Conservation (phyloP, 345 rosid genomes). For the Camelina laxa region DNA sequence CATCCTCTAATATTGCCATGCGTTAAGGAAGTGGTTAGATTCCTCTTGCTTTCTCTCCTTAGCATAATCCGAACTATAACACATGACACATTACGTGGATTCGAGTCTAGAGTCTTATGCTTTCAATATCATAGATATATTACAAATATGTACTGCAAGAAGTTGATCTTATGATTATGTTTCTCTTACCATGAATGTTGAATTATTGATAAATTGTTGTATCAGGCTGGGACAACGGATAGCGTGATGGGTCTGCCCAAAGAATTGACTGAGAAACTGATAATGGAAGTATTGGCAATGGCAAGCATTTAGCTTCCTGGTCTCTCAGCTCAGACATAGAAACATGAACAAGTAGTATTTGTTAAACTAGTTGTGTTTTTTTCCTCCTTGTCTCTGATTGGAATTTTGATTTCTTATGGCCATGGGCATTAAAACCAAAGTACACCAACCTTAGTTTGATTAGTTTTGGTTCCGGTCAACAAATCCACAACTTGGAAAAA, state of each 20-base stretch:
- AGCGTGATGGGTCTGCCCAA: constrained; percentile 95
- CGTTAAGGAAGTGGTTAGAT: constrained; percentile 79
- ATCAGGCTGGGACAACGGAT: constrained; percentile 88
- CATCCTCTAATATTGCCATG: constrained; percentile 74
- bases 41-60: not conserved
- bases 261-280: constrained; percentile 66
- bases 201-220: not conserved
- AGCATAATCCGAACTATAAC: not conserved
- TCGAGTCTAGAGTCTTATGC: not conserved
- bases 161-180: not conserved
- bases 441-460: too few relatives aligned
- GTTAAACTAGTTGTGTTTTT: too few relatives aligned
- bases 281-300: constrained; percentile 59
- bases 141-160: not conserved
- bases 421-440: too few relatives aligned
- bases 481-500: too few relatives aligned
- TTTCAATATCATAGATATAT: too few relatives aligned
- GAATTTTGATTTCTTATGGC: too few relatives aligned
- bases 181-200: not conserved
- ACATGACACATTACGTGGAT: not conserved
- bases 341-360: too few relatives aligned
- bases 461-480: too few relatives aligned
- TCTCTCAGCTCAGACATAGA: not conserved
- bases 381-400: too few relatives aligned
- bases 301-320: constrained; percentile 8